These are phyloP conservation scores for Rhizopus stolonifer DNA, from an alignment of 371 early-diverging fungal species.

Conservation along the genomic window DNA sequence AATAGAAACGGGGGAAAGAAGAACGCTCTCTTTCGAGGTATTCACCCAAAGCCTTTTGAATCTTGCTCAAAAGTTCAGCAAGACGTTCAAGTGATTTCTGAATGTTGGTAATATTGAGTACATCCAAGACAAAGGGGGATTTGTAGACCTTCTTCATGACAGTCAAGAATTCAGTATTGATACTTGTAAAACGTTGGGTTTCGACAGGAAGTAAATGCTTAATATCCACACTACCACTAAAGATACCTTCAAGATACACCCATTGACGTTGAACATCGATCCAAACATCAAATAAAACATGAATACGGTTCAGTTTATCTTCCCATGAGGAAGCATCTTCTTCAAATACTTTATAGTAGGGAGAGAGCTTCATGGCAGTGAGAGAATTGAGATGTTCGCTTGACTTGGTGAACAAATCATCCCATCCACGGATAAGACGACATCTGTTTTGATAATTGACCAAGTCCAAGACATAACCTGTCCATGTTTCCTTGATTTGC, in stretches of 20 bases:
- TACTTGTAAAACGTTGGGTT: slow-evolving; percentile 91
- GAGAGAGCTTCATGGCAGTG: slow-evolving; percentile 95
- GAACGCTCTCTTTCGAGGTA: slow-evolving; percentile 96
- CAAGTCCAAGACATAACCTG: slow-evolving; percentile 87
- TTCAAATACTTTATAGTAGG: slow-evolving; percentile 97
- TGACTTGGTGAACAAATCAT: slow-evolving; percentile 95
- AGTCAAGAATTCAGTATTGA: slow-evolving; percentile 95
- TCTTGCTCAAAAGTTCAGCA: slow-evolving; percentile 89
- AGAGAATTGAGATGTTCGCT: slow-evolving; percentile 94
- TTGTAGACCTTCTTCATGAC: slow-evolving; percentile 98
- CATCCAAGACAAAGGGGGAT: slow-evolving; percentile 93
- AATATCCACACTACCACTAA: slow-evolving; percentile 94
- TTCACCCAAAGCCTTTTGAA: slow-evolving; percentile 98
- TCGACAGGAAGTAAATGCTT: slow-evolving; percentile 95
- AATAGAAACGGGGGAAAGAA: slow-evolving; percentile 98
- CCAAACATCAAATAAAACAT: slow-evolving; percentile 97
- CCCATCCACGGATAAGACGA: slow-evolving; percentile 95
- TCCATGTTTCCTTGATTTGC: slow-evolving; percentile 89
- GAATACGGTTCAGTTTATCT: slow-evolving; percentile 93
- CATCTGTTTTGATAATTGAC: slow-evolving; percentile 97
- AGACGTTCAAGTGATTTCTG: slow-evolving; percentile 95
- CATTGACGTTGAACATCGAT: slow-evolving; percentile 99
- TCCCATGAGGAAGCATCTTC: slow-evolving; percentile 96
- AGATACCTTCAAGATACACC: slow-evolving; percentile 98
- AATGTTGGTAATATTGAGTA: slow-evolving; percentile 89